Evolutionary conservation across 805 yeast species (phyloP).

Genomic region (Wickerhamiella allomyrinae): DNA sequence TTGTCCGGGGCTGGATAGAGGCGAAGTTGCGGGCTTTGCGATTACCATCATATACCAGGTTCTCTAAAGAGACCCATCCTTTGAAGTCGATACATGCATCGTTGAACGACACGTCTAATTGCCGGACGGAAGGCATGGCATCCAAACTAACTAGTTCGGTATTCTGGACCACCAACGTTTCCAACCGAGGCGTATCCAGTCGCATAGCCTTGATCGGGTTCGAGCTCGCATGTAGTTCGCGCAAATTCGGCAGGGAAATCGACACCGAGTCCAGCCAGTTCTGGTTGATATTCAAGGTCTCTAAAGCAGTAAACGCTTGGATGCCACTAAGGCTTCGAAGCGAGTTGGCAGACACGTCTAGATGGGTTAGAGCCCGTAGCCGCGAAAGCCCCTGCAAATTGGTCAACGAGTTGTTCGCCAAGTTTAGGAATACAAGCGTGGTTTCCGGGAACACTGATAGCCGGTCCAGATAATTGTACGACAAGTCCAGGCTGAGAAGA

Average conservation of each 20-base stretch:
- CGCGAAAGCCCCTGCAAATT: slow-evolving; percentile 13
- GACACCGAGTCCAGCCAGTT: slow-evolving; percentile 12
- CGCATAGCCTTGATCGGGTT: slow-evolving; percentile 12
- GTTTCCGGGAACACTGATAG: slow-evolving; percentile 13
- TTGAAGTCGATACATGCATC: slow-evolving; percentile 12
- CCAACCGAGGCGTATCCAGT: slow-evolving; percentile 14
- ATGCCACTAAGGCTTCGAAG: slow-evolving; percentile 12
- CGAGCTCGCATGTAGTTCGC: slow-evolving; percentile 13
- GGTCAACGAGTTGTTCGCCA: slow-evolving; percentile 12
- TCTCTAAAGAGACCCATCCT: slow-evolving; percentile 13
- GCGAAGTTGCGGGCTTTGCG: slow-evolving; percentile 6
- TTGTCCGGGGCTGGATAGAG: slow-evolving; percentile 8
- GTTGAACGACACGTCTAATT: slow-evolving; percentile 12
- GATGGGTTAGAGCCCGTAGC: slow-evolving; percentile 14
- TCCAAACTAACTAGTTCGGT: slow-evolving; percentile 11
- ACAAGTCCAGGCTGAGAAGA: slow-evolving; percentile 12
- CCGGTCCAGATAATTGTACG: slow-evolving; percentile 10
- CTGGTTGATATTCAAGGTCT: slow-evolving; percentile 12
- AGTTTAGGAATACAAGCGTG: slow-evolving; percentile 13
- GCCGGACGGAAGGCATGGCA: slow-evolving; percentile 11
- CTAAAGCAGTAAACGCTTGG: slow-evolving; percentile 12
- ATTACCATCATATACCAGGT: slow-evolving; percentile 17
- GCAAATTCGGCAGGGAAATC: slow-evolving; percentile 10
- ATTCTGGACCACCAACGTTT: slow-evolving; percentile 12
- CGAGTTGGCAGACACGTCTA: slow-evolving; percentile 14